These are phyloP conservation scores for Populus tomentosa DNA, from an alignment of 441 rosid genomes.

Conservation along the genomic window DNA sequence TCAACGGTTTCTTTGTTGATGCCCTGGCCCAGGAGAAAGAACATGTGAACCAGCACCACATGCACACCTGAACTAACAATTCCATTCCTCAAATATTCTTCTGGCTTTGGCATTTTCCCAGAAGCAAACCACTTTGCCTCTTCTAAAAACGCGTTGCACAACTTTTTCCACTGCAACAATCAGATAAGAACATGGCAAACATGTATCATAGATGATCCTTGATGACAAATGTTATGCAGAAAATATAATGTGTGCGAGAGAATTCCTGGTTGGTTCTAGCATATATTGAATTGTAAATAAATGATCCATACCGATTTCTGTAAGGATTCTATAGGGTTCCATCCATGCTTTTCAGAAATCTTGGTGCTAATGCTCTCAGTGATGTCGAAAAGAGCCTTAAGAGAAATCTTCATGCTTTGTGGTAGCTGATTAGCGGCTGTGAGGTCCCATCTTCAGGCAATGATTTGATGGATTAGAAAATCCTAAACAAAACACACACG, in stretches of 20 bases:
- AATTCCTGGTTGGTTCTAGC: not conserved
- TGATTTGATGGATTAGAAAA: not conserved
- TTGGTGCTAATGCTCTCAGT: constrained; percentile 40
- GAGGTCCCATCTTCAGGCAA: constrained; percentile 41
- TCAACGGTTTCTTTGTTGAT: constrained; percentile 25
- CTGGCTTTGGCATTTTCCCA: constrained; percentile 26
- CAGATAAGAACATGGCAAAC: no score
- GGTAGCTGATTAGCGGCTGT: constrained; percentile 27
- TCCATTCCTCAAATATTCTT: constrained; percentile 54
- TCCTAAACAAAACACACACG: not conserved
- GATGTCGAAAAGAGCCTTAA: constrained; percentile 43
- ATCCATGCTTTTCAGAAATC: constrained; percentile 28
- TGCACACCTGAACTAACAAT: constrained; percentile 50
- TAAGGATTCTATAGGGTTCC: constrained; percentile 37
- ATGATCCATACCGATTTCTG: constrained; percentile 30
- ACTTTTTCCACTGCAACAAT: constrained; percentile 41
- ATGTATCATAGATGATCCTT: no score
- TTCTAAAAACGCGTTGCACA: constrained; percentile 47
- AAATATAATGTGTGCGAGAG: not conserved
- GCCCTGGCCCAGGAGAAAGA: constrained; percentile 39
- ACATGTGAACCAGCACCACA: constrained; percentile 37
- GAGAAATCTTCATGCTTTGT: constrained; percentile 41
- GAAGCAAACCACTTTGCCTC: constrained; percentile 49
- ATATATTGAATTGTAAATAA: not conserved
- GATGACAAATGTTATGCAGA: not conserved